Base-by-base conservation (phyloP, 2,329 filamentous ascomycete genomes). In the Epichloe elymi region DNA sequence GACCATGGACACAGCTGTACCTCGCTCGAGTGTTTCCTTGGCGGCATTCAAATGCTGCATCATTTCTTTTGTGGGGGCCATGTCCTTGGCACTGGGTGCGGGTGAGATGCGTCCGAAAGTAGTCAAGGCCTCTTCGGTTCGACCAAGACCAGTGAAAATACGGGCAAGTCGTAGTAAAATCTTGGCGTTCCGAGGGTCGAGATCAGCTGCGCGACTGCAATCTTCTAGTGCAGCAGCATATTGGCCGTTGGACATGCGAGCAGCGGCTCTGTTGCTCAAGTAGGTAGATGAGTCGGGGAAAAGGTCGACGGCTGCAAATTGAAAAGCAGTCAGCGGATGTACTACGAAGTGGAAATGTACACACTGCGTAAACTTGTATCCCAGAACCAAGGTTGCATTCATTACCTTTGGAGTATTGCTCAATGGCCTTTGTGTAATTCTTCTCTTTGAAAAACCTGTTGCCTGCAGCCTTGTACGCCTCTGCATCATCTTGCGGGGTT, bases 381-480 rank as follows among this genome's bases (percentile, higher is more conserved):
- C 12, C 14, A 8, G 26, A 4, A 20, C 30, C 8, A 33, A 12
- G 15, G 3, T 19, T 38, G 17, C 7, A 6, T 19, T 30, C 17
- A 66, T 64, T 74, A 95, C 91, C 91, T 80, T 95, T 95, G 59
- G 86, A 88, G 68, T 97, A 98, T 68, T 96, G 88, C 59, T 86
- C 79, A 65, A 97, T 90, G 23, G 93, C 91, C 64, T 86, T 85
- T 54, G 76, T 72, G 67, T 91, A 98, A 63, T 96, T 87, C 65
- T 85, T 88, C 56, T 90, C 87, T 74, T 96, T 97, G 79, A 96
- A 98, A 64, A 88, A 91, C 63, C 93, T 93, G 73, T 98, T 98
- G 53, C 93, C 93, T 2, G 87, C 81, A 60, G 86, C 80, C 75
- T 98, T 98, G 78, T 85, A 95, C 12, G 82, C 76, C 70, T 98